Percentiles rank a stretch among this genome's conserved stretches.
Conservation (phyloP, 2,329 filamentous ascomycete genomes). For the Diaporthe vexans region DNA sequence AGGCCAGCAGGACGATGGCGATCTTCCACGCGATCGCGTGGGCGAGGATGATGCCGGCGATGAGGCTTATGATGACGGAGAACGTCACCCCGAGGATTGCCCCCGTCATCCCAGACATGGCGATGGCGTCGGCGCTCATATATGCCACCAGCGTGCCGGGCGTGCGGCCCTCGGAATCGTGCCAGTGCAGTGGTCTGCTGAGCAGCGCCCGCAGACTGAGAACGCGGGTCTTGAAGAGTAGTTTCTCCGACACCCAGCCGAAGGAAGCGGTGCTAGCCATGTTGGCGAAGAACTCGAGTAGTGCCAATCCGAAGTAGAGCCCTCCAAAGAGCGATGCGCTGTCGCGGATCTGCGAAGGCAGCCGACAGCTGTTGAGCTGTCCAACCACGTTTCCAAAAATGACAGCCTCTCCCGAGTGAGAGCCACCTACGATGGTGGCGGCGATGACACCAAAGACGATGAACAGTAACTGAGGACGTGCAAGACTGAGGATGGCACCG, state of each 20-base stretch:
- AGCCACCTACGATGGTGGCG: constrained; percentile 66
- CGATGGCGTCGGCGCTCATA: constrained; percentile 77
- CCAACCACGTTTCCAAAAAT: constrained; percentile 73
- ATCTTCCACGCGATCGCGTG: constrained; percentile 83
- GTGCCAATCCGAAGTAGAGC: constrained; percentile 72
- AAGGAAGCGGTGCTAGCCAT: constrained; percentile 68
- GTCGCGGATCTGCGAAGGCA: constrained; percentile 60
- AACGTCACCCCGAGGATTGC: constrained; percentile 79
- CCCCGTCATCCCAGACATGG: constrained; percentile 77
- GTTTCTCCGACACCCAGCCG: constrained; percentile 68
- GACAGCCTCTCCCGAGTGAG: constrained; percentile 68
- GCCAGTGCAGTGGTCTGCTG: constrained; percentile 72
- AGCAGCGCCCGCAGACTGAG: constrained; percentile 69
- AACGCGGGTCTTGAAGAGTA: constrained; percentile 68
- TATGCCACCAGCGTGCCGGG: constrained; percentile 74
- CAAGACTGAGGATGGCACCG: constrained; percentile 35
- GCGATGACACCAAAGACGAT: constrained; percentile 63
- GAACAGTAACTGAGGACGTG: constrained; percentile 53
- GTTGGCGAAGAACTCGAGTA: constrained; percentile 72
- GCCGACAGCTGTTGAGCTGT: constrained; percentile 66
- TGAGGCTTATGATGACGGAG: constrained; percentile 75
- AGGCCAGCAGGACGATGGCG: constrained; percentile 77
- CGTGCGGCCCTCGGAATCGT: constrained; percentile 74
- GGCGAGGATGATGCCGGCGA: constrained; percentile 76
- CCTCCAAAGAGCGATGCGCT: constrained; percentile 67